Base-by-base conservation (phyloP, 169 alveolate genomes). In the Plasmodium vivax region DNA sequence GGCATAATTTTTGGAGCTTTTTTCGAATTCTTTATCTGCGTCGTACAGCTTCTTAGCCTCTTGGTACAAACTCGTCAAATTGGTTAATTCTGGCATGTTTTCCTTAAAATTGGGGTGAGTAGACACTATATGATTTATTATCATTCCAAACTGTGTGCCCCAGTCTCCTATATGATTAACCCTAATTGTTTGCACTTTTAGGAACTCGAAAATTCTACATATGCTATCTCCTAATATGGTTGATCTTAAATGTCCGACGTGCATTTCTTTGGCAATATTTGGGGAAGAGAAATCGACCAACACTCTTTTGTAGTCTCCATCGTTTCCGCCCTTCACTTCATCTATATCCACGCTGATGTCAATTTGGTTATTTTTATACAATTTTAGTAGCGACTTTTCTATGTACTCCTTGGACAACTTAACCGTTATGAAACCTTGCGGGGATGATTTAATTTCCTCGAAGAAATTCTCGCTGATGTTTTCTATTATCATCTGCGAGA, bases 111-210 rank as follows among this genome's bases (percentile, higher is more conserved):
- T 98, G 5, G 99, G 99, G 92, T 97, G 98, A 56, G 97, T 96
- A 45, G 94, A 97, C 72, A 84, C 43, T 97, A 77, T 94, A 96
- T 98, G 98, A 84, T 98, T 98, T 90, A 99, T 98, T 3, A 99
- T 97, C 99, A 99, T 99, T 16, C 99, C 99, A 95, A 99, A 99
- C 92, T 99, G 99, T 23, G 99, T 99, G 27, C 99, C 99, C 99
- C 99, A 99, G 95, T 99, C 99, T 7, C 99, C 99, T 47, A 99
- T 96, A 95, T 99, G 99, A 92, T 99, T 99, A 32, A 98, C 95
- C 73, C 99, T 96, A 71, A 94, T 92, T 30, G 98, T 98, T 41
- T 96, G 96, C 62, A 97, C 97, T 72, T 97, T 98, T 87, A 94
- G 82, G 82, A 95, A 96, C 79, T 96, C 98, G 56, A 96, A 88